These are phyloP conservation scores for Suillus weaverae DNA, from an alignment of 768 basidiomycete genomes.

Conservation along the genomic window DNA sequence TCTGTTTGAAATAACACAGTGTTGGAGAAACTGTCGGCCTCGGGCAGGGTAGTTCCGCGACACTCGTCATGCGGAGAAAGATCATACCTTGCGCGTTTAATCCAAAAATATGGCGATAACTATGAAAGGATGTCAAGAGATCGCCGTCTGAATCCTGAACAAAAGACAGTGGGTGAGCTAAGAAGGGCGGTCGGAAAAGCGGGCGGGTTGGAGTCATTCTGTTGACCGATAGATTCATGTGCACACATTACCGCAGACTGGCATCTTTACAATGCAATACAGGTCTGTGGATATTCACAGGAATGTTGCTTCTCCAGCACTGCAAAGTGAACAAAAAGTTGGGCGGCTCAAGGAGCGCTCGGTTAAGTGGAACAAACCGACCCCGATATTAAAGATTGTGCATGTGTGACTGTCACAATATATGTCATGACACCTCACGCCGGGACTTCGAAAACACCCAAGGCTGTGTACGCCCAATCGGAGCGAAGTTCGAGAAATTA, in stretches of 20 bases:
- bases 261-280: background rate
- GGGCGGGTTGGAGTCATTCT: conserved; percentile 40
- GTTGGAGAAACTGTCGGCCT: conserved; percentile 62
- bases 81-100: conserved; percentile 63
- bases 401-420: conserved; percentile 23
- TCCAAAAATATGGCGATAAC: conserved; percentile 70
- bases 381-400: conserved; percentile 18
- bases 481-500: background rate
- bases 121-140: conserved; percentile 78
- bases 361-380: background rate
- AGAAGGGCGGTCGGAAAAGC: conserved; percentile 59
- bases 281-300: background rate
- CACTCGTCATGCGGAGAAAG: conserved; percentile 70
- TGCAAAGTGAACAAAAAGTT: background rate
- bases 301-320: background rate
- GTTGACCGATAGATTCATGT: background rate
- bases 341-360: background rate
- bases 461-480: conserved; percentile 29
- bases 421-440: conserved; percentile 29
- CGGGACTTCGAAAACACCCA: conserved; percentile 20
- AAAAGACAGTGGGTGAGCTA: conserved; percentile 82
- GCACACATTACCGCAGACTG: background rate
- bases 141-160: conserved; percentile 74
- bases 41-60: conserved; percentile 49
- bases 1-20: conserved; percentile 43